Evolutionary conservation across 2,329 filamentous ascomycete genomes (phyloP), one percentile per base, ranked within the genome.

Genomic region (Plectosphaerella cucumerina): DNA sequence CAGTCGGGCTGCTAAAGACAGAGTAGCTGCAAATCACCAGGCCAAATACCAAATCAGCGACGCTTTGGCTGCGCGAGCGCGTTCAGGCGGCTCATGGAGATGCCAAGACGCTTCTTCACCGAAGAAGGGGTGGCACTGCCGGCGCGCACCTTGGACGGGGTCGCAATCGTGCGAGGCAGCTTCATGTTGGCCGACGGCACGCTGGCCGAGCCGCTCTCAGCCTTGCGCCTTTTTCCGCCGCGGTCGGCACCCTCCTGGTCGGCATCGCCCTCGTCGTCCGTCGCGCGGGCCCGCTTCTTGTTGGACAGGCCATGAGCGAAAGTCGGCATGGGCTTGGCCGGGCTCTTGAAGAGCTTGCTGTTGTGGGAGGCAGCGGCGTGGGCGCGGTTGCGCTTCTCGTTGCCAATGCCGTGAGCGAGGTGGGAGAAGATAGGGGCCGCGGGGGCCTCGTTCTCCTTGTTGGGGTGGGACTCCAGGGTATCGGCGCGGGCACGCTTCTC

Each of bases 341-440:
- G 47, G 39, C 39, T 42, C 39, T 42, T 42, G 39, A 20, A 18
- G 39, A 82, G 80, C 66, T 83, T 83, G 65, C 82, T 74, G 11
- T 69, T 67, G 50, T 71, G 69, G 33, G 61, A 60, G 20, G 37
- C n/a, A 15, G 53, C 53, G 12, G 37, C 22, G 11, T 46, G 34
- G 11, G 76, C 74, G n/a, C 83, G 75, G 58, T 78, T 75, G 22
- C 84, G 79, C 68, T 85, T 87, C 73, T 86, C 86, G 69, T 82
- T 86, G 8, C 72, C 66, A 68, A 87, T 79, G 17, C 84, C 84
- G 57, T 86, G 83, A 4, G 80, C 73, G 35, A 82, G 74, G 41
- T 74, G 74, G 15, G 66, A 59, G 47, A 42, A 42, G 39, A 42
- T 18, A 76, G 61, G 62, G 60, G 58, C 47, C 54, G 59, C 18